Base-by-base conservation (phyloP, 306 rosid species). In the Lotus japonicus region DNA sequence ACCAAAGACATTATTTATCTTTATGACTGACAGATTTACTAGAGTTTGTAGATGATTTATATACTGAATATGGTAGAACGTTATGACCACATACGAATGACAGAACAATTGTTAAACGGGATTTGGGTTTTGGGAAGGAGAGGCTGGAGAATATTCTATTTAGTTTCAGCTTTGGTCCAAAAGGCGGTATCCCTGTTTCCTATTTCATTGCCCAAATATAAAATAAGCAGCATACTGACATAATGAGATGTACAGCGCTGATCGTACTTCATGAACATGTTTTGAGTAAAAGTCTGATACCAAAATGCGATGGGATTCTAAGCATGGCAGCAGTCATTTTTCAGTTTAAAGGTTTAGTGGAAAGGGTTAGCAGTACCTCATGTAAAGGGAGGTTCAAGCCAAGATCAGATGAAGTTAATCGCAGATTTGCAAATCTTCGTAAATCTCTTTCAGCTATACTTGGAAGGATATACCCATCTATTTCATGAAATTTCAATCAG, bases 401-500 rank as follows among this genome's bases (percentile, higher is more conserved):
- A 12, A 81, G 77, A 66, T 82, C 73, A 55, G 82, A 81, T 43
- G 92, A 87, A 66, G 81, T 79, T 12, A 58, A 75, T 23, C 92
- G 87, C 67, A 90, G 73, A 77, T 86, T 86, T 14, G 90, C 81
- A 64, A 87, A 88, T 80, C 81, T 76, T 12, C 92, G 84, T 80
- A 90, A 70, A 67, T 84, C 82, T 76, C 95, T 84, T 61, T 90
- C 97, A 44, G 95, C 92, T 23, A 90, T 84, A 79, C 84, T 79
- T 46, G 95, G 92, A 71, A 90, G 95, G 58, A 90, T 86, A 67
- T 85, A 88, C 45, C 88, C 90, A 75, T 90, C 95, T 88, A 78
- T 67, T 74, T 58, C 80, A 79, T 35, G 44, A 77, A 66, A 64
- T 53, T 9, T 18, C 64, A 67, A 68, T 77, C 51, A 75, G 74